Evolutionary conservation across 352 stramenopile genomes (phyloP).

Genomic region (Peronospora belbahrii): DNA sequence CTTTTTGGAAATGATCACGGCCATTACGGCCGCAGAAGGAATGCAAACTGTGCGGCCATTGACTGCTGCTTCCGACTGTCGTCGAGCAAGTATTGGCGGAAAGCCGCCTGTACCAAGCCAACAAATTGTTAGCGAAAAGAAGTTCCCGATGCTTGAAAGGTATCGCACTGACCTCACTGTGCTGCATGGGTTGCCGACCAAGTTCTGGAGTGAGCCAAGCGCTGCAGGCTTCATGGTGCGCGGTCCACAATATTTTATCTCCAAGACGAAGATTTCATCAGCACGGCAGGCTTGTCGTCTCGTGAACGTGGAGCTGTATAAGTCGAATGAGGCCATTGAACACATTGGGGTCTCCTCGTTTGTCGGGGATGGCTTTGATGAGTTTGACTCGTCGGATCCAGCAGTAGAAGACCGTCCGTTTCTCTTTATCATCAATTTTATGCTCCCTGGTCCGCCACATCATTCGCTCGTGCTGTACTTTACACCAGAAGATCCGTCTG

Average conservation of each 20-base stretch:
- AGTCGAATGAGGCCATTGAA: conserved; percentile 41
- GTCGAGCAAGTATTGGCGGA: conserved; percentile 7
- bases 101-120: conserved; percentile 26
- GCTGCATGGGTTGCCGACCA: conserved; percentile 45
- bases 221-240: conserved; percentile 58
- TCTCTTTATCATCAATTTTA: conserved; percentile 79
- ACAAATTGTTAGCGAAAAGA: conserved; percentile 55
- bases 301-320: conserved; percentile 62
- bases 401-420: conserved; percentile 32
- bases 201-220: conserved; percentile 79
- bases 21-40: conserved; percentile 25
- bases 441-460: conserved; percentile 56
- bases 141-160: conserved; percentile 46
- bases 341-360: conserved; percentile 71
- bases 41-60: conserved; percentile 18
- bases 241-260: conserved; percentile 56
- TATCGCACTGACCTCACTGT: conserved; percentile 61
- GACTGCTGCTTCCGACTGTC: conserved; percentile 14
- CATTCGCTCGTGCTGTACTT: conserved; percentile 80
- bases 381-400: background rate
- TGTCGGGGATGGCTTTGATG: conserved; percentile 32
- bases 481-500: conserved; percentile 46
- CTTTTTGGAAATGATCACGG: conserved; percentile 78
- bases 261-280: conserved; percentile 53
- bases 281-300: conserved; percentile 52